Conservation (phyloP, 176 grass and related monocot genomes). For the Phoenix roebelenii region DNA sequence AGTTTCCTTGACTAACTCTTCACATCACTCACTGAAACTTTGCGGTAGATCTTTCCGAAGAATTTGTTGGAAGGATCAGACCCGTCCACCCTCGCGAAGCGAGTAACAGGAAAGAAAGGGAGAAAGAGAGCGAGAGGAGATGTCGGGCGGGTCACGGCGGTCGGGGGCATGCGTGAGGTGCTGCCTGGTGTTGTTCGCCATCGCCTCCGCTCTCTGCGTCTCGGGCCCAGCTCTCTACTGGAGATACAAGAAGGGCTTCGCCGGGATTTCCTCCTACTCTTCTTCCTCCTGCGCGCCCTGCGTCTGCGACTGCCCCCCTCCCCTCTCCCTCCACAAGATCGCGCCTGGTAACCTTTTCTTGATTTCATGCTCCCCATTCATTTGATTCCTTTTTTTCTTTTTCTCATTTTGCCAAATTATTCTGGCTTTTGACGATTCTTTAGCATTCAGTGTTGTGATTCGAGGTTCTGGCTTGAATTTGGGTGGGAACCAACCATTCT, state of each 20-base stretch:
- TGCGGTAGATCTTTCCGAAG: too few relatives aligned
- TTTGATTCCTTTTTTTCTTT: neutral
- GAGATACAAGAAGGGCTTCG: slow-evolving; percentile 74
- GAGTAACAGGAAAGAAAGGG: too few relatives aligned
- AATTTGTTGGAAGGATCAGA: too few relatives aligned
- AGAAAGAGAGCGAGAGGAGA: neutral
- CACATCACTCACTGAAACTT: too few relatives aligned
- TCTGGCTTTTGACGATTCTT: neutral
- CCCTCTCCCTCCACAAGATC: slow-evolving; percentile 65
- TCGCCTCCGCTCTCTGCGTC: slow-evolving; percentile 88
- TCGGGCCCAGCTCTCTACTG: slow-evolving; percentile 90
- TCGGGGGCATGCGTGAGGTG: slow-evolving; percentile 59
- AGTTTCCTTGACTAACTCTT: too few relatives aligned
- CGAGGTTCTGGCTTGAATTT: too few relatives aligned
- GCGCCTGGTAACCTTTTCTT: slow-evolving; percentile 36
- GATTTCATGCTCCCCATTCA: too few relatives aligned
- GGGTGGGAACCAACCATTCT: too few relatives aligned
- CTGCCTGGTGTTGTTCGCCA: slow-evolving; percentile 82
- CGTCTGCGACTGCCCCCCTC: slow-evolving; percentile 79
- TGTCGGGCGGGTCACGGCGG: slow-evolving; percentile 30
- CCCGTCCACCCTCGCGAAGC: too few relatives aligned
- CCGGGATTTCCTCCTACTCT: slow-evolving; percentile 10
- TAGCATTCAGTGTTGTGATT: neutral
- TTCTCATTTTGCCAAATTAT: neutral
- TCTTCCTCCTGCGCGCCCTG: slow-evolving; percentile 47